Percentiles rank a stretch among this genome's conserved stretches.
These are phyloP conservation scores for Euptelea pleiosperma DNA, from an alignment of 164 flowering plant species.

Conservation along the genomic window DNA sequence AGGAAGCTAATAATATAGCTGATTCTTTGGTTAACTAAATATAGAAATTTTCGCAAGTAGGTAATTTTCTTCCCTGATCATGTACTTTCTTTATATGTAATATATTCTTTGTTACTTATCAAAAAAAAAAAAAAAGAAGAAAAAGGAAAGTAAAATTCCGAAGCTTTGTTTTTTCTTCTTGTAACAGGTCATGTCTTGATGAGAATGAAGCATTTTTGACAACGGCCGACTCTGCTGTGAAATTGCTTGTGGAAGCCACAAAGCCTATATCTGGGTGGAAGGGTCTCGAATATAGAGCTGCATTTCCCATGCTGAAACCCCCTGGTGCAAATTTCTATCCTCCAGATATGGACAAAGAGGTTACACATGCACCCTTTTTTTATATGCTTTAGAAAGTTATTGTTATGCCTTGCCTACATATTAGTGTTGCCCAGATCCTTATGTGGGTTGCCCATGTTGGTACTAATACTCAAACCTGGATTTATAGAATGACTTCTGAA, in stretches of 20 bases:
- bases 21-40: no score
- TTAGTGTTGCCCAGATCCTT: no score
- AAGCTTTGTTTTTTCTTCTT: slow-evolving; percentile 13
- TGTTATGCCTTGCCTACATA: neutral
- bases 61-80: no score
- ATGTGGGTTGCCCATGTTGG: no score
- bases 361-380: slow-evolving; percentile 21
- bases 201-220: slow-evolving; percentile 87
- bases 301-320: slow-evolving; percentile 78
- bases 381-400: neutral
- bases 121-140: no score
- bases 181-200: slow-evolving; percentile 82
- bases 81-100: no score
- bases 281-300: slow-evolving; percentile 77
- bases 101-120: no score
- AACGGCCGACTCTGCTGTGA: slow-evolving; percentile 89
- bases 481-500: neutral
- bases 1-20: no score
- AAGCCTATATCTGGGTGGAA: slow-evolving; percentile 77
- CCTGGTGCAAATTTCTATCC: slow-evolving; percentile 96
- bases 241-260: slow-evolving; percentile 57
- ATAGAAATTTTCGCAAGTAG: no score
- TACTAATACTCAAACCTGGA: neutral
- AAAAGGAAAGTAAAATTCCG: no score
- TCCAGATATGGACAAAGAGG: slow-evolving; percentile 91